Percentiles rank a stretch among this genome's conserved stretches.
Conservation (phyloP, 2,329 filamentous ascomycete genomes). For the Teratosphaeria epicoccoides region DNA sequence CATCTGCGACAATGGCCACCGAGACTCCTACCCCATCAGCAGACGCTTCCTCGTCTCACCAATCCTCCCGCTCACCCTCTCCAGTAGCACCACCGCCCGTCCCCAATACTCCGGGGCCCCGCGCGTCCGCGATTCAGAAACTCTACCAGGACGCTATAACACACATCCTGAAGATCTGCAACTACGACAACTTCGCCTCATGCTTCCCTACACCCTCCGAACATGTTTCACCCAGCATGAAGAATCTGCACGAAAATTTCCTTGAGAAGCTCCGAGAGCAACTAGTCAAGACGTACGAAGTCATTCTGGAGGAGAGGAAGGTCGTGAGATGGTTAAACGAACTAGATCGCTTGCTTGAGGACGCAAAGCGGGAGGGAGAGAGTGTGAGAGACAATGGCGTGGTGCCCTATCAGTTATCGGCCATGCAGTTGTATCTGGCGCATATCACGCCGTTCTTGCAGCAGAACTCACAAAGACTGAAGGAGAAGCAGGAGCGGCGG, state of each 20-base stretch:
- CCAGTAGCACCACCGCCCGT: conserved; percentile 33
- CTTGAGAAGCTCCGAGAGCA: conserved; percentile 48
- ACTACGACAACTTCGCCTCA: conserved; percentile 49
- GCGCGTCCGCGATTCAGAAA: conserved; percentile 49
- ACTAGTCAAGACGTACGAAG: conserved; percentile 45
- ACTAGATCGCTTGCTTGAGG: conserved; percentile 48
- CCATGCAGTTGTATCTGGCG: conserved; percentile 46
- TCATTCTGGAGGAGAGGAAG: conserved; percentile 45
- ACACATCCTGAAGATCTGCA: conserved; percentile 51
- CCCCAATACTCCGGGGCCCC: conserved; percentile 46
- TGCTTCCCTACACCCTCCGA: conserved; percentile 54
- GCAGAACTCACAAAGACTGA: conserved; percentile 39
- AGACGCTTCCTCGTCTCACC: background rate
- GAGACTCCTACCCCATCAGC: background rate
- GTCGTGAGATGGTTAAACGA: conserved; percentile 50
- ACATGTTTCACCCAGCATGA: conserved; percentile 46
- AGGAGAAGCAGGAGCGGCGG: conserved; percentile 38
- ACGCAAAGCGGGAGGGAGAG: conserved; percentile 45
- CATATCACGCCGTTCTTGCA: conserved; percentile 48
- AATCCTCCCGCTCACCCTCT: conserved; percentile 3
- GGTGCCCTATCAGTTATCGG: conserved; percentile 45
- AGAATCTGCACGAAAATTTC: conserved; percentile 48
- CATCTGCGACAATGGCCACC: background rate
- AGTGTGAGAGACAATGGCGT: conserved; percentile 20
- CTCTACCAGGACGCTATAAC: conserved; percentile 50